These are phyloP conservation scores for Saccharomyces mikatae DNA, from an alignment of 805 yeast species.

Conservation along the genomic window DNA sequence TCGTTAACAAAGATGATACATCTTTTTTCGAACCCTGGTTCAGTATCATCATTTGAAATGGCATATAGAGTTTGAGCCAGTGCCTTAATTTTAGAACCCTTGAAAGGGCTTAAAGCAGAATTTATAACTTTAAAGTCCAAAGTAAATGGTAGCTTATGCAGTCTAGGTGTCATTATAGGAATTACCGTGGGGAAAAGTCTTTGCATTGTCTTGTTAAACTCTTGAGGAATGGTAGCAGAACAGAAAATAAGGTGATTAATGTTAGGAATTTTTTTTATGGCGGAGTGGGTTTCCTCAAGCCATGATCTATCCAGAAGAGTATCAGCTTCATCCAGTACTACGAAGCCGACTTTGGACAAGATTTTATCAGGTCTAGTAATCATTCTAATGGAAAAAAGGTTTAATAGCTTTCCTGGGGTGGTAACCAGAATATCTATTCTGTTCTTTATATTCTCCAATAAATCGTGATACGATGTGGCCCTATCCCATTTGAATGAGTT, in stretches of 20 bases:
- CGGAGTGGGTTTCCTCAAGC: conserved; percentile 52
- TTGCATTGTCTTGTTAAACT: conserved; percentile 55
- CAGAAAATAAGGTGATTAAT: conserved; percentile 64
- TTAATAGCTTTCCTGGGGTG: conserved; percentile 66
- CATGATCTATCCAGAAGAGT: conserved; percentile 80
- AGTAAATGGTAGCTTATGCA: conserved; percentile 76
- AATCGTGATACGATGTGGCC: conserved; percentile 46
- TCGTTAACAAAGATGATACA: conserved; percentile 79
- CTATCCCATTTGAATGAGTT: conserved; percentile 54
- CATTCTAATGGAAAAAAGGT: conserved; percentile 31
- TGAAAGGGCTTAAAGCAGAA: conserved; percentile 69
- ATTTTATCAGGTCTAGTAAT: conserved; percentile 34
- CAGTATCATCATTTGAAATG: conserved; percentile 76
- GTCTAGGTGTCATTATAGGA: conserved; percentile 66
- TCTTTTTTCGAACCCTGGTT: conserved; percentile 65
- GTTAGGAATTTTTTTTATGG: conserved; percentile 43
- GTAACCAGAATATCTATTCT: conserved; percentile 76
- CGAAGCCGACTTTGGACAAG: conserved; percentile 42
- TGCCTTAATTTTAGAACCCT: conserved; percentile 76
- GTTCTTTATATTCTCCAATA: conserved; percentile 39
- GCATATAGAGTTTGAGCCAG: conserved; percentile 84
- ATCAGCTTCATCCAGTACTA: conserved; percentile 91
- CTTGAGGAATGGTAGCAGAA: conserved; percentile 84
- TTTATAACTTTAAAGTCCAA: conserved; percentile 70
- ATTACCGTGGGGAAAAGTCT: conserved; percentile 56